Percentiles rank a stretch among this genome's conserved stretches.
These are phyloP conservation scores for Plasmodium inui DNA, from an alignment of 169 alveolate species.

Conservation along the genomic window DNA sequence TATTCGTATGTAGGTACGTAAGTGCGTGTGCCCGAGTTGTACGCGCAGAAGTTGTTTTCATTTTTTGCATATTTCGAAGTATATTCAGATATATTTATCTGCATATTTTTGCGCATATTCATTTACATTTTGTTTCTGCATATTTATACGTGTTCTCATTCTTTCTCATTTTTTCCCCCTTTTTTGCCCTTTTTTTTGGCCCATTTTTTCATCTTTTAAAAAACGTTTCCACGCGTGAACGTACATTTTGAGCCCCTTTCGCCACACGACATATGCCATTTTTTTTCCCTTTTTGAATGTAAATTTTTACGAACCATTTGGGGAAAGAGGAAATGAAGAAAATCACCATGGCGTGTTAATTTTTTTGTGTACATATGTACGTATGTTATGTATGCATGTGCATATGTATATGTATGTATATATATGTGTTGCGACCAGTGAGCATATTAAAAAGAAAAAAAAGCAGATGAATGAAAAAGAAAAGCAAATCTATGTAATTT, in stretches of 20 bases:
- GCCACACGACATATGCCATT: background rate
- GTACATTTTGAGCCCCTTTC: background rate
- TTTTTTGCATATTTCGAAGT: background rate
- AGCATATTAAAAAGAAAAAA: background rate
- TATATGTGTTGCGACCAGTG: background rate
- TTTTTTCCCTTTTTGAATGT: slow-evolving; percentile 7
- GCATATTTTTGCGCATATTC: background rate
- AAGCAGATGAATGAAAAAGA: background rate
- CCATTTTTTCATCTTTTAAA: background rate
- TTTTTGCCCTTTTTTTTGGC: no score
- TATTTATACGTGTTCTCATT: background rate
- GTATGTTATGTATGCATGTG: background rate
- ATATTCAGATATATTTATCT: background rate
- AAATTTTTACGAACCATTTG: slow-evolving; percentile 9
- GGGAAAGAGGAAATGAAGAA: background rate
- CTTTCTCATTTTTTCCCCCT: background rate
- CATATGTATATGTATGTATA: background rate
- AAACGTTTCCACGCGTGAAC: background rate
- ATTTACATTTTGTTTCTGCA: background rate
- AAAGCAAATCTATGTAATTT: background rate
- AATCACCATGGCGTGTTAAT: slow-evolving; percentile 29
- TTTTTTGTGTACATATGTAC: slow-evolving; percentile 8
- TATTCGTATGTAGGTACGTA: background rate
- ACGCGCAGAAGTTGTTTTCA: background rate
- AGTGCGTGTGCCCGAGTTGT: background rate